Percentiles rank a stretch among this genome's conserved stretches.
Conservation (phyloP, 768 basidiomycete genomes). For the Russula griseocarnosa region DNA sequence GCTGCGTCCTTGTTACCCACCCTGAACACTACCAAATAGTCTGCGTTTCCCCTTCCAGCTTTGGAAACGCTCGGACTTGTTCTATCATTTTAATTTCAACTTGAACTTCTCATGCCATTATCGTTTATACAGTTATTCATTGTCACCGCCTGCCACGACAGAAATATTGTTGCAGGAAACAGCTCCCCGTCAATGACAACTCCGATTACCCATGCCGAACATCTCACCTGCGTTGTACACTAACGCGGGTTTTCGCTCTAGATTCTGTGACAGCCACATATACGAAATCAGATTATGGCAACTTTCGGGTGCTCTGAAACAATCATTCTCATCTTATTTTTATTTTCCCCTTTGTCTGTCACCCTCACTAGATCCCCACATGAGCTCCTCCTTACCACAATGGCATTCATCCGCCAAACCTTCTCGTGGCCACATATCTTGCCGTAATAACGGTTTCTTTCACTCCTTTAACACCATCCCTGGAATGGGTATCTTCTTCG, state of each 20-base stretch:
- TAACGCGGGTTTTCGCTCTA: background rate
- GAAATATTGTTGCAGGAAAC: too few relatives aligned
- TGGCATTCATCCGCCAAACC: background rate
- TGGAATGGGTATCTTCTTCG: constrained; percentile 3
- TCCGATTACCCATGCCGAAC: background rate
- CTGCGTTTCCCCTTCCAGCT: background rate
- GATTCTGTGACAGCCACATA: background rate
- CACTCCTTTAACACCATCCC: background rate
- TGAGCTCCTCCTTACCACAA: background rate
- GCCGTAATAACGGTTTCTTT: constrained; percentile 5
- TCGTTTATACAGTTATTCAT: too few relatives aligned
- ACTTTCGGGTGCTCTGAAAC: background rate
- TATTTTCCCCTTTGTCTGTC: background rate
- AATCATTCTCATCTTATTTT: background rate
- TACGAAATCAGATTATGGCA: background rate
- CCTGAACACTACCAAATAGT: background rate
- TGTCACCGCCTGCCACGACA: too few relatives aligned
- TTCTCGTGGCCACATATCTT: background rate
- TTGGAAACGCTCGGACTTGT: background rate
- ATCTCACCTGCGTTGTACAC: background rate
- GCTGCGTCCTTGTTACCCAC: too few relatives aligned
- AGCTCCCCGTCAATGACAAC: background rate
- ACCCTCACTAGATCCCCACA: background rate
- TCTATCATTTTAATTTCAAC: background rate
- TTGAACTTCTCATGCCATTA: too few relatives aligned